Conservation (phyloP, 164 flowering plant genomes). For the Dillenia turbinata region DNA sequence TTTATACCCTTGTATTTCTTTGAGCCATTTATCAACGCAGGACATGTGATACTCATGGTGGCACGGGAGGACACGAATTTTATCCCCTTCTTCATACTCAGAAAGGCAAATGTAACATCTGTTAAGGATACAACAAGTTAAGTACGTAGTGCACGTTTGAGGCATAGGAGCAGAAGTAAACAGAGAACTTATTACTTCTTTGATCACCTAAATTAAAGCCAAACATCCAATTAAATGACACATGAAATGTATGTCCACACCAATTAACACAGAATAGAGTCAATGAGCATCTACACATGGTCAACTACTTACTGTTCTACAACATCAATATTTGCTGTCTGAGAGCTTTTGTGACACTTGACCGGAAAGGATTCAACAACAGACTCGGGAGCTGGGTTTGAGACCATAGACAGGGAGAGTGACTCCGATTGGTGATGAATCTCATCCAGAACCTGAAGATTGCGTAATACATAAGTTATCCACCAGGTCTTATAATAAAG, state of each 20-base stretch:
- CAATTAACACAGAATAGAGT: neutral
- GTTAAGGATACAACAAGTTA: neutral
- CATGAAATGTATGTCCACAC: neutral
- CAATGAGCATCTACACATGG: no score
- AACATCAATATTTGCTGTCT: constrained; percentile 29
- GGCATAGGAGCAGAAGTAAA: neutral
- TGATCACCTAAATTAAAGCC: neutral
- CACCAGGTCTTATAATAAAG: neutral
- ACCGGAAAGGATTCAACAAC: constrained; percentile 76
- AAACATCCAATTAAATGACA: neutral
- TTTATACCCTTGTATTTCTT: constrained; percentile 71
- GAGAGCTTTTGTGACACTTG: constrained; percentile 41
- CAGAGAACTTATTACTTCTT: neutral
- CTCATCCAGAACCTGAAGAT: constrained; percentile 78
- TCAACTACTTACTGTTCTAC: constrained; percentile 55
- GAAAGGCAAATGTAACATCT: constrained; percentile 83
- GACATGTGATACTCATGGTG: constrained; percentile 71
- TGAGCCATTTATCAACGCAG: constrained; percentile 88
- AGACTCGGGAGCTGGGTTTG: constrained; percentile 74
- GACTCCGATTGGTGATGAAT: constrained; percentile 76
- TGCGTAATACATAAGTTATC: constrained; percentile 2
- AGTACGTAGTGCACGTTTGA: neutral
- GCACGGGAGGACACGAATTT: constrained; percentile 76
- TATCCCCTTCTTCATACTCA: constrained; percentile 75
- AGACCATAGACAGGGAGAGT: constrained; percentile 57